phyloP scores from a whole-genome alignment of 2,329 filamentous ascomycete genomes.

The Pseudogymnoascus sp. region DNA sequence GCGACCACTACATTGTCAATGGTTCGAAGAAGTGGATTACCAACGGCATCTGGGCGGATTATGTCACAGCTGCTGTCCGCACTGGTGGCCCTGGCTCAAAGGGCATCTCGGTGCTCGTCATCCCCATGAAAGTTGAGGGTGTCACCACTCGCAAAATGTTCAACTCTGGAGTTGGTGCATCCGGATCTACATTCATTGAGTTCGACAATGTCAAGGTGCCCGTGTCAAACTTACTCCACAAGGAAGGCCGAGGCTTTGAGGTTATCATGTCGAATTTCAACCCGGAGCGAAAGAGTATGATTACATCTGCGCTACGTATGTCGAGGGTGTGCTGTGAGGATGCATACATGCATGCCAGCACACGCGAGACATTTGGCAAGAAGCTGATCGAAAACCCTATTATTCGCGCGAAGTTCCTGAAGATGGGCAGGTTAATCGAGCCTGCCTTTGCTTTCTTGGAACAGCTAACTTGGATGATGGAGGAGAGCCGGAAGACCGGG shows the following conservation, averaged over 20 bases:
- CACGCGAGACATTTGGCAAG: conserved; percentile 52
- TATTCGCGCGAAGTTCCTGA: conserved; percentile 55
- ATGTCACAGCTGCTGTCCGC: conserved; percentile 56
- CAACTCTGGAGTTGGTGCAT: conserved; percentile 62
- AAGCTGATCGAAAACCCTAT: conserved; percentile 52
- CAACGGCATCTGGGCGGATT: conserved; percentile 53
- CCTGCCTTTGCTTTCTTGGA: conserved; percentile 57
- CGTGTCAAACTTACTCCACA: conserved; percentile 45
- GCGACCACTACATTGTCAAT: conserved; percentile 54
- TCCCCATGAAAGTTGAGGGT: conserved; percentile 46
- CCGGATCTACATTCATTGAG: conserved; percentile 49
- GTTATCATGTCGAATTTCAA: conserved; percentile 58
- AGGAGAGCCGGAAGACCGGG: conserved; percentile 17
- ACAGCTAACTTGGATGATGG: conserved; percentile 45
- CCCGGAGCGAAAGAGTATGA: conserved; percentile 53
- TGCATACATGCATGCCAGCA: conserved; percentile 45
- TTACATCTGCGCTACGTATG: conserved; percentile 50
- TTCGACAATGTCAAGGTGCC: conserved; percentile 52
- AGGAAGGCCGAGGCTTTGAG: conserved; percentile 49
- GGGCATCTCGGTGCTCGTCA: conserved; percentile 53
- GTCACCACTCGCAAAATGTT: conserved; percentile 49
- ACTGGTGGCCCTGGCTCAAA: conserved; percentile 48
- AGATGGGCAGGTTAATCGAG: conserved; percentile 53
- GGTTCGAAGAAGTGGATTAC: conserved; percentile 66
- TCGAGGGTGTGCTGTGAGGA: conserved; percentile 50